These are phyloP conservation scores for Aspergillus tanneri DNA, from an alignment of 2,329 filamentous ascomycete genomes.

Conservation along the genomic window DNA sequence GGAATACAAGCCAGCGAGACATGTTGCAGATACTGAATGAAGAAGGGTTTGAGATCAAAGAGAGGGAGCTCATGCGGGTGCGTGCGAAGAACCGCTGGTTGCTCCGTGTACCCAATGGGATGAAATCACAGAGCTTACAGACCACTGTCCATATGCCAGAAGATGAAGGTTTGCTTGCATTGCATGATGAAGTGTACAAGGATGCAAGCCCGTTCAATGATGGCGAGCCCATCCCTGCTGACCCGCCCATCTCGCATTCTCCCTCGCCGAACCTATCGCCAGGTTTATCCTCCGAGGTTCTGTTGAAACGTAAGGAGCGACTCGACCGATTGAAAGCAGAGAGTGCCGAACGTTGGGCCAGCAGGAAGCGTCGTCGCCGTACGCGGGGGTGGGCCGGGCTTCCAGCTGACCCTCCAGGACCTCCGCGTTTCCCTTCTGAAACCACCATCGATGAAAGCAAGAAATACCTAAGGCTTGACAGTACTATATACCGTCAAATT, in stretches of 20 bases:
- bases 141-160: slow-evolving; percentile 28
- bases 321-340: slow-evolving; percentile 57
- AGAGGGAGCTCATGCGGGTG: slow-evolving; percentile 68
- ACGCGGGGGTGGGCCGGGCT: slow-evolving; percentile 67
- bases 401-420: slow-evolving; percentile 65
- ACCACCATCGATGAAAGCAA: slow-evolving; percentile 79
- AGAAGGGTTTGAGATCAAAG: slow-evolving; percentile 71
- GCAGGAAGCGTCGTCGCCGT: slow-evolving; percentile 66
- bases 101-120: slow-evolving; percentile 61
- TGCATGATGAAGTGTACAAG: slow-evolving; percentile 43
- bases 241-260: slow-evolving; percentile 18
- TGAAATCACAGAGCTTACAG: slow-evolving; percentile 46
- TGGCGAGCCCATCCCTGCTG: slow-evolving; percentile 26
- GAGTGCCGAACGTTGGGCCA: slow-evolving; percentile 61
- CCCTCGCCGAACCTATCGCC: slow-evolving; percentile 36
- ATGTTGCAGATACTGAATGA: slow-evolving; percentile 69
- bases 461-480: slow-evolving; percentile 64
- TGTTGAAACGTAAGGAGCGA: slow-evolving; percentile 56
- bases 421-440: slow-evolving; percentile 76
- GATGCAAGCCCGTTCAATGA: slow-evolving; percentile 30
- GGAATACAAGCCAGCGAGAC: slow-evolving; percentile 68
- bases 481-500: slow-evolving; percentile 61
- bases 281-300: slow-evolving; percentile 47
- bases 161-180: slow-evolving; percentile 39
- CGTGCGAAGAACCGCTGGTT: slow-evolving; percentile 68